Evolutionary conservation across 1,139 yeast genomes (phyloP).

Genomic region (Trichomonascaceae sp.): DNA sequence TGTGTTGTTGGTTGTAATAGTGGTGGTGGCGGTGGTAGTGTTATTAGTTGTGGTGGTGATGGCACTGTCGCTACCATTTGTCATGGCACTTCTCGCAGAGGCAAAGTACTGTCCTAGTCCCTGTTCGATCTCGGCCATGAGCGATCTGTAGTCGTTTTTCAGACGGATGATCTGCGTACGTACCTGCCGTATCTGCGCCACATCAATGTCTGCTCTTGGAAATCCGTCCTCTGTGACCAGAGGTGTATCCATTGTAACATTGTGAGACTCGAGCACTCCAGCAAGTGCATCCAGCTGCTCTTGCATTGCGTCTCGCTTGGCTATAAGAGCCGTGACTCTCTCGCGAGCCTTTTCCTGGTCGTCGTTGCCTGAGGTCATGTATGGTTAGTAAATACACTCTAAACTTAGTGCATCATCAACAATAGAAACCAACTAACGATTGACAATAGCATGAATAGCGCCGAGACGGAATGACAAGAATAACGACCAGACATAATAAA

Average conservation of each 20-base stretch:
- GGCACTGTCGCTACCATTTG: slow-evolving; percentile 4
- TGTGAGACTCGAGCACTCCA: slow-evolving; percentile 21
- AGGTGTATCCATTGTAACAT: slow-evolving; percentile 50
- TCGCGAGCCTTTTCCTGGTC: slow-evolving; percentile 2
- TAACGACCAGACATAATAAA: neutral
- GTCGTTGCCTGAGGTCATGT: neutral
- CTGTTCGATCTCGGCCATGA: slow-evolving; percentile 37
- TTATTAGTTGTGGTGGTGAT: slow-evolving; percentile 3
- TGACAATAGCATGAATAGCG: too few relatives aligned
- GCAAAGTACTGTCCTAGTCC: slow-evolving; percentile 34
- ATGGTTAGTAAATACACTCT: slow-evolving; percentile 3
- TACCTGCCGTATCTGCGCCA: slow-evolving; percentile 45
- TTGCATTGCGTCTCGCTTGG: slow-evolving; percentile 15
- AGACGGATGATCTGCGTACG: slow-evolving; percentile 54
- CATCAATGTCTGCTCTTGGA: slow-evolving; percentile 77
- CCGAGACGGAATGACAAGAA: too few relatives aligned
- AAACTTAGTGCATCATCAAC: too few relatives aligned
- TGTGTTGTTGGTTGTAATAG: slow-evolving; percentile 1
- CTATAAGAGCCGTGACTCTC: slow-evolving; percentile 9
- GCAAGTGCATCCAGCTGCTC: slow-evolving; percentile 17
- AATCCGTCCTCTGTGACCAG: slow-evolving; percentile 63
- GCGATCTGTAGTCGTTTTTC: slow-evolving; percentile 49
- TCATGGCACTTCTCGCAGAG: slow-evolving; percentile 3
- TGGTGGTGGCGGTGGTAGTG: slow-evolving; percentile 5
- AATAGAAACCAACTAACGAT: too few relatives aligned